These are phyloP conservation scores for Chenopodium berlandieri DNA, from an alignment of 148 eudicot genomes.

Conservation along the genomic window DNA sequence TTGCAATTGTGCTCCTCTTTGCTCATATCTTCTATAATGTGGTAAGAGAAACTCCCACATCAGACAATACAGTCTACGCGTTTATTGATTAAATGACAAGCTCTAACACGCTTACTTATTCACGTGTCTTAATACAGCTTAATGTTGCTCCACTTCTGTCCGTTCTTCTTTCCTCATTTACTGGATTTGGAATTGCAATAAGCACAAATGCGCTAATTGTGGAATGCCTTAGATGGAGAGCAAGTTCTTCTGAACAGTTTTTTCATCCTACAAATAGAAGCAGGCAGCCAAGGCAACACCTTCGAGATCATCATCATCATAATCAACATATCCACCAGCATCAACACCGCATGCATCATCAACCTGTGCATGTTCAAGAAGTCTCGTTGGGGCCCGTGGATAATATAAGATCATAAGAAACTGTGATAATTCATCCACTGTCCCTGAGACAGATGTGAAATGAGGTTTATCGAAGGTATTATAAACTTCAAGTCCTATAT, in stretches of 20 bases:
- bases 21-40: slow-evolving; percentile 35
- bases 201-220: slow-evolving; percentile 35
- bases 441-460: not conserved
- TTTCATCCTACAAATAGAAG: slow-evolving; percentile 17
- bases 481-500: not conserved
- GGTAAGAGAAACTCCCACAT: slow-evolving; percentile 19
- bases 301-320: slow-evolving; percentile 17
- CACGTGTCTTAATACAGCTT: slow-evolving; percentile 22
- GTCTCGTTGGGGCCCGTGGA: slow-evolving; percentile 17
- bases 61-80: not conserved
- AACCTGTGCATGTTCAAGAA: slow-evolving; percentile 18
- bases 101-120: slow-evolving; percentile 7
- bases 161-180: slow-evolving; percentile 35
- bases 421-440: slow-evolving; percentile 10
- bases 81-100: not conserved
- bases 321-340: slow-evolving; percentile 13
- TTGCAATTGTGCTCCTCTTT: slow-evolving; percentile 36
- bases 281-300: slow-evolving; percentile 25
- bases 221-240: slow-evolving; percentile 36
- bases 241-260: slow-evolving; percentile 26
- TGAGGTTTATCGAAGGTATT: slow-evolving; percentile 16
- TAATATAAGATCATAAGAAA: slow-evolving; percentile 1
- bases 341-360: slow-evolving; percentile 25
- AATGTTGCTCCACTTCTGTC: slow-evolving; percentile 34
- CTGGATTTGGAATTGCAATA: slow-evolving; percentile 39